A percentile compares a stretch with the other conserved stretches of the same genome.
These are phyloP conservation scores for Cavenderia fasciculata DNA, from an alignment of 78 protist genomes.

Conservation along the genomic window DNA sequence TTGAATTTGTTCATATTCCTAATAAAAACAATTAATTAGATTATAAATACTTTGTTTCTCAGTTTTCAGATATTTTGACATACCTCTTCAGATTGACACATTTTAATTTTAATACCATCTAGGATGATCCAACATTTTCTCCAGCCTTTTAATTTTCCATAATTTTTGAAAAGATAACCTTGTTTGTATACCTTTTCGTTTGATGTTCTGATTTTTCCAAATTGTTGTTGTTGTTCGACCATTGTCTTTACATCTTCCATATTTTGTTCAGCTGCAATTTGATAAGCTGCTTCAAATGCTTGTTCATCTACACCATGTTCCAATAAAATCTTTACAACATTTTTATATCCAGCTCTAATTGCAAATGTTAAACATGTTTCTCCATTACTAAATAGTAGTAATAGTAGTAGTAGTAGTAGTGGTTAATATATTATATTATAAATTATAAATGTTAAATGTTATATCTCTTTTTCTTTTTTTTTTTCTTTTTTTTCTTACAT, in stretches of 20 bases:
- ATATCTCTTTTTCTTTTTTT: not conserved
- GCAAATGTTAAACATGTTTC: slow-evolving; percentile 74
- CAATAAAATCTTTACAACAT: slow-evolving; percentile 49
- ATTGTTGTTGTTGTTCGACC: slow-evolving; percentile 51
- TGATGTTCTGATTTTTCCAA: slow-evolving; percentile 16
- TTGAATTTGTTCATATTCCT: slow-evolving; percentile 19
- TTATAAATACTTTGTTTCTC: not conserved
- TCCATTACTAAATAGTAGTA: slow-evolving; percentile 7
- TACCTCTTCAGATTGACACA: slow-evolving; percentile 32
- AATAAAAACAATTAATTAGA: too few relatives aligned
- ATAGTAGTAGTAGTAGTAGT: not conserved
- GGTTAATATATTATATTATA: too few relatives aligned
- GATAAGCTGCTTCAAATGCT: slow-evolving; percentile 14
- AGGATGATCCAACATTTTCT: slow-evolving; percentile 33
- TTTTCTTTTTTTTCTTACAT: slow-evolving; percentile 1
- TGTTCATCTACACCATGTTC: slow-evolving; percentile 44
- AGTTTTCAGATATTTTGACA: not conserved
- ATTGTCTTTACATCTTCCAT: slow-evolving; percentile 60
- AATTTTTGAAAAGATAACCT: slow-evolving; percentile 7
- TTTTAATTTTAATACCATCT: slow-evolving; percentile 25
- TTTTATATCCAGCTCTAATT: slow-evolving; percentile 70
- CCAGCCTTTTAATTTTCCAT: slow-evolving; percentile 43
- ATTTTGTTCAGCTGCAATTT: slow-evolving; percentile 19
- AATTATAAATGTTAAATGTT: too few relatives aligned
- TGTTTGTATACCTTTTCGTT: slow-evolving; percentile 6